These are phyloP conservation scores for Apiospora arundinis DNA, from an alignment of 2,329 filamentous ascomycete genomes.

Conservation along the genomic window DNA sequence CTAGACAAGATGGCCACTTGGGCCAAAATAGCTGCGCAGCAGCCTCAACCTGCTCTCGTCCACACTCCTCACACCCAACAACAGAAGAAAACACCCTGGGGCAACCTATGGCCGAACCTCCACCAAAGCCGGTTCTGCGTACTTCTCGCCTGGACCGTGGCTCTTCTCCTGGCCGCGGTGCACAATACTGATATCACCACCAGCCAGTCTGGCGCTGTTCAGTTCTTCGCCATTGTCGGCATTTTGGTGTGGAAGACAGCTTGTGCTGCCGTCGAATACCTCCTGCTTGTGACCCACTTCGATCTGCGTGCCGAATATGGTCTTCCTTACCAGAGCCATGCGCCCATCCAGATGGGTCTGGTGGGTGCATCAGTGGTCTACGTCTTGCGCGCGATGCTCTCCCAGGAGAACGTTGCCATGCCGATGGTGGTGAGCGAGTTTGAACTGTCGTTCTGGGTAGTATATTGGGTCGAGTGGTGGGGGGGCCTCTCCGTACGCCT, in stretches of 20 bases:
- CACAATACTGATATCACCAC: not conserved
- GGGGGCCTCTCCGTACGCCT: not conserved
- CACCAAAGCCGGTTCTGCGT: not conserved
- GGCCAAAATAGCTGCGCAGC: not conserved
- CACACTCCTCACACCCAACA: not conserved
- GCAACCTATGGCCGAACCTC: not conserved
- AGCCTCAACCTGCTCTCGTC: not conserved
- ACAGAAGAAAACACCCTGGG: not conserved
- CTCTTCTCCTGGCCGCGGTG: not conserved
- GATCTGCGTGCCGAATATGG: too few relatives aligned
- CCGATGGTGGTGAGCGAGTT: not conserved
- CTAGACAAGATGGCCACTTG: not conserved
- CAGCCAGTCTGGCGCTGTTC: too few relatives aligned
- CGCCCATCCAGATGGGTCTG: not conserved
- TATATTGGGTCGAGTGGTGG: not conserved
- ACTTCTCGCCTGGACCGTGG: not conserved
- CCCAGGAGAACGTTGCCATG: not conserved
- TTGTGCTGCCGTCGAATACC: not conserved
- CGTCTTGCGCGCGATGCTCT: not conserved
- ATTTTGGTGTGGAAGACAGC: too few relatives aligned
- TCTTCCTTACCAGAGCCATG: not conserved
- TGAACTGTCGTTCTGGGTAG: not conserved
- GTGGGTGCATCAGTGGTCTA: not conserved
- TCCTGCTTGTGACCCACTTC: not conserved
- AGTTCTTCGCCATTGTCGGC: too few relatives aligned